These are phyloP conservation scores for Laguncularia racemosa DNA, from an alignment of 345 rosid genomes.

Conservation along the genomic window DNA sequence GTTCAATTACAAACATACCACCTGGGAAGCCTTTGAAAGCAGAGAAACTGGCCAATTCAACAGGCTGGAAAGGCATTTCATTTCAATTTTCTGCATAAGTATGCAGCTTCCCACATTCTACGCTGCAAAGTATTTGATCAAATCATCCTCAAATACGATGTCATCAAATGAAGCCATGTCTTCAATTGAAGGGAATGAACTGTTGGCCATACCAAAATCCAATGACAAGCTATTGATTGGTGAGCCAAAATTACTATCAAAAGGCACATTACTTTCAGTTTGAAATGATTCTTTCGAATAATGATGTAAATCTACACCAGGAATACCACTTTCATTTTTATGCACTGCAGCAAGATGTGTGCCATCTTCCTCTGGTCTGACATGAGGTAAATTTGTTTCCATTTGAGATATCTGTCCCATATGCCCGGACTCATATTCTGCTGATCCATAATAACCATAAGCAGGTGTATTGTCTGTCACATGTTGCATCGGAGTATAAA, in stretches of 20 bases:
- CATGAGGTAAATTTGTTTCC: constrained; percentile 25
- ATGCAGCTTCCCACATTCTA: background rate
- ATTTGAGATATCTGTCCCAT: constrained; percentile 36
- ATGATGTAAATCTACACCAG: constrained; percentile 31
- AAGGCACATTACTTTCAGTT: constrained; percentile 47
- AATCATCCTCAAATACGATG: constrained; percentile 15
- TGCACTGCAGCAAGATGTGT: constrained; percentile 22
- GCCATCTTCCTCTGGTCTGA: constrained; percentile 29
- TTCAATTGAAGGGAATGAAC: constrained; percentile 16
- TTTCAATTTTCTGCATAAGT: too few species aligned
- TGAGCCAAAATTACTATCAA: constrained; percentile 50
- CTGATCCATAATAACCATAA: constrained; percentile 35
- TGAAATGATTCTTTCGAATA: constrained; percentile 33
- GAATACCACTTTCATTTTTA: constrained; percentile 31
- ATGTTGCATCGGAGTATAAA: constrained; percentile 38
- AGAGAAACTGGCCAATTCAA: too few species aligned
- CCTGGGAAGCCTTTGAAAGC: too few species aligned
- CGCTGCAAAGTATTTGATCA: constrained; percentile 19
- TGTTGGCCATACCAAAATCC: constrained; percentile 25
- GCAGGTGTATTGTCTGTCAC: constrained; percentile 31
- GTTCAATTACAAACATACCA: too few species aligned
- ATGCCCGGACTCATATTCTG: constrained; percentile 33
- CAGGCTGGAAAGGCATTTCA: too few species aligned
- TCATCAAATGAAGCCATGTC: constrained; percentile 14
- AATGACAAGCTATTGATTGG: constrained; percentile 40